These are phyloP conservation scores for Conticribra weissflogii DNA, from an alignment of 108 stramenopile genomes.

Conservation along the genomic window DNA sequence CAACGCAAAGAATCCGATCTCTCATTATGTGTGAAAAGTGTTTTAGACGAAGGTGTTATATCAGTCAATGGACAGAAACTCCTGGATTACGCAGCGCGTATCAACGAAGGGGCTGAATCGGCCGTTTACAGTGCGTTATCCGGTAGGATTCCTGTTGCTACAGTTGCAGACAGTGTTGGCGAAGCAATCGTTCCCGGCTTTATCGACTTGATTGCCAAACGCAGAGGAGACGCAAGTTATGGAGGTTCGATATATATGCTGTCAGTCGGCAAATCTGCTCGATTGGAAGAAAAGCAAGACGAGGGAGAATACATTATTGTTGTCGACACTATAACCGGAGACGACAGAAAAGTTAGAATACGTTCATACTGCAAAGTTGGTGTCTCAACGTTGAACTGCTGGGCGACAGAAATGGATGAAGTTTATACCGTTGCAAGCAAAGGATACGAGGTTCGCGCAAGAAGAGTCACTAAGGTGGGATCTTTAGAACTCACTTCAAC, in stretches of 20 bases:
- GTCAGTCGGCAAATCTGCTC: slow-evolving; percentile 44
- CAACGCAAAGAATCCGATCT: slow-evolving; percentile 23
- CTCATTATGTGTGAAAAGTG: slow-evolving; percentile 29
- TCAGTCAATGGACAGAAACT: slow-evolving; percentile 28
- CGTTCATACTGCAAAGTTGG: slow-evolving; percentile 53
- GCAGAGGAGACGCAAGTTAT: slow-evolving; percentile 63
- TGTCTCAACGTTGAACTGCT: slow-evolving; percentile 18
- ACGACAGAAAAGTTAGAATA: slow-evolving; percentile 64
- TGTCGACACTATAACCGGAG: slow-evolving; percentile 60
- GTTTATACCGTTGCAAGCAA: slow-evolving; percentile 58
- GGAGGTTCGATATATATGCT: slow-evolving; percentile 62
- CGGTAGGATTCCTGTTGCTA: slow-evolving; percentile 7
- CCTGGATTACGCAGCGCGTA: slow-evolving; percentile 48
- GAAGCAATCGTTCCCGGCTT: slow-evolving; percentile 61
- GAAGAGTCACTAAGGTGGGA: slow-evolving; percentile 44
- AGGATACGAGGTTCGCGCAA: slow-evolving; percentile 64
- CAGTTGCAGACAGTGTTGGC: slow-evolving; percentile 36
- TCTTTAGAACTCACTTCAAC: slow-evolving; percentile 53
- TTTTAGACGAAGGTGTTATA: slow-evolving; percentile 21
- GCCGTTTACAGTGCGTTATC: slow-evolving; percentile 37
- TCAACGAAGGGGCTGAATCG: slow-evolving; percentile 28
- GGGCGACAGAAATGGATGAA: slow-evolving; percentile 42
- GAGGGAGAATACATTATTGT: slow-evolving; percentile 52
- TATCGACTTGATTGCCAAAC: slow-evolving; percentile 66
- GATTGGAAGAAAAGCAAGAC: slow-evolving; percentile 45